A percentile compares a stretch with the other conserved stretches of the same genome.
Evolutionary conservation across 495 filamentous ascomycete species (phyloP).

Genomic region (Neurospora terricola): DNA sequence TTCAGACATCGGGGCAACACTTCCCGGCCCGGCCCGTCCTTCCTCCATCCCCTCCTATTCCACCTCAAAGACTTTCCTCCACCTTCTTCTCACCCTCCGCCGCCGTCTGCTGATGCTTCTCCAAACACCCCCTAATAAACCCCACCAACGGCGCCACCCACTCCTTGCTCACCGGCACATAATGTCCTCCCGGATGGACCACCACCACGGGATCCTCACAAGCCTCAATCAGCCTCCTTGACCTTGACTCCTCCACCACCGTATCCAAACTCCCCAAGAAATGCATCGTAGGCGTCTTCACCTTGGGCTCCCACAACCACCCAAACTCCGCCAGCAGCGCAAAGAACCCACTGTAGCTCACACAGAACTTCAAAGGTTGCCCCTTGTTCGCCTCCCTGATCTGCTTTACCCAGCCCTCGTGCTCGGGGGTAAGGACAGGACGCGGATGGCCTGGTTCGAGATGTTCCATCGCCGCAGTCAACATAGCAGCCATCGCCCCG

Average conservation of each 20-base stretch:
- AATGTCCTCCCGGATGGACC: constrained; percentile 88
- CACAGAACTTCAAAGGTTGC: constrained; percentile 62
- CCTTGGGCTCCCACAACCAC: constrained; percentile 65
- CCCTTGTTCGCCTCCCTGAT: constrained; percentile 39
- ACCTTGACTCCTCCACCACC: constrained; percentile 72
- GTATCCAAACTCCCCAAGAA: constrained; percentile 78
- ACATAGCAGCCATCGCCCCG: constrained; percentile 48
- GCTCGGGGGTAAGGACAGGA: constrained; percentile 3
- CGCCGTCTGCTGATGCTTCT: constrained; percentile 14
- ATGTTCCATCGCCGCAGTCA: constrained; percentile 57
- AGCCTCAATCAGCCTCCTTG: constrained; percentile 52
- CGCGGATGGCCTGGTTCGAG: constrained; percentile 7
- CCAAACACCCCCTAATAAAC: constrained; percentile 57
- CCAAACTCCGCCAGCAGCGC: constrained; percentile 51
- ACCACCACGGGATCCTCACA: constrained; percentile 58
- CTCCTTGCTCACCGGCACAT: constrained; percentile 70
- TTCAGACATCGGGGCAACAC: too few species aligned
- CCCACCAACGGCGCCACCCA: constrained; percentile 64
- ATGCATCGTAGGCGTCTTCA: constrained; percentile 71
- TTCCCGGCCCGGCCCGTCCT: too few species aligned
- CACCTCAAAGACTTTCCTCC: background rate
- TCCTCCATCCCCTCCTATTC: background rate
- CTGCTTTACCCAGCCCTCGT: constrained; percentile 23
- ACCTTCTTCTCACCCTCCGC: background rate
- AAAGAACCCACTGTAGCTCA: constrained; percentile 71